These are phyloP conservation scores for Tylopilus cervinicoccineus DNA, from an alignment of 768 basidiomycete species.

Conservation along the genomic window DNA sequence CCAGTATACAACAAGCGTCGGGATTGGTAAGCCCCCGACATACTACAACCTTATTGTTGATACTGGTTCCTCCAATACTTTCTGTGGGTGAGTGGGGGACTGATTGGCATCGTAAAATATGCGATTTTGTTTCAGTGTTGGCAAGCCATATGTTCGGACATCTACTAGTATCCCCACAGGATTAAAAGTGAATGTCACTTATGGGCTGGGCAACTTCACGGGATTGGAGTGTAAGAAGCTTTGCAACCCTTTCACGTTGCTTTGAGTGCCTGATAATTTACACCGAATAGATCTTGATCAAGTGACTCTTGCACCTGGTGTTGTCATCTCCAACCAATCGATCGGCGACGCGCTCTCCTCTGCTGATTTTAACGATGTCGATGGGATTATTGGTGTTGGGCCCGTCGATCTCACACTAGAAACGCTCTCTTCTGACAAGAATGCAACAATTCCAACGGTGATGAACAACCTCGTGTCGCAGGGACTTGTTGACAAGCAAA, in stretches of 20 bases:
- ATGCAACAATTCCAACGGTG: slow-evolving; percentile 21
- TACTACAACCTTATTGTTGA: slow-evolving; percentile 29
- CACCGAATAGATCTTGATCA: slow-evolving; percentile 20
- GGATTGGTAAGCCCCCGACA: slow-evolving; percentile 27
- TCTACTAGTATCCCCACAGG: slow-evolving; percentile 17
- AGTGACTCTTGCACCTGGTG: slow-evolving; percentile 19
- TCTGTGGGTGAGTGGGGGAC: slow-evolving; percentile 16
- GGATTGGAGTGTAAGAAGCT: slow-evolving; percentile 34
- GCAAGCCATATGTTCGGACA: slow-evolving; percentile 11
- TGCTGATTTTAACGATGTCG: slow-evolving; percentile 16
- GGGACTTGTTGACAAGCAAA: slow-evolving; percentile 9
- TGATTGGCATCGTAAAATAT: background rate
- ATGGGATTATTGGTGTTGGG: slow-evolving; percentile 28
- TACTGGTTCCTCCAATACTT: slow-evolving; percentile 32
- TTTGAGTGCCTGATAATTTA: background rate
- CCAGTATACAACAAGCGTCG: slow-evolving; percentile 22
- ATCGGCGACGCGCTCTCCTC: slow-evolving; percentile 22
- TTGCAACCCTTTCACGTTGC: background rate
- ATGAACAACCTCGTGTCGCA: slow-evolving; percentile 24
- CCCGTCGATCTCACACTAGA: slow-evolving; percentile 18
- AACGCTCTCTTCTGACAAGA: background rate
- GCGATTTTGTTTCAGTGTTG: slow-evolving; percentile 14
- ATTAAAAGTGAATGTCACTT: slow-evolving; percentile 6
- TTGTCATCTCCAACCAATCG: slow-evolving; percentile 27
- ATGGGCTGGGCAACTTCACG: slow-evolving; percentile 14